Conservation (phyloP, 495 filamentous ascomycete genomes). For the Lasiosphaeria miniovina region DNA sequence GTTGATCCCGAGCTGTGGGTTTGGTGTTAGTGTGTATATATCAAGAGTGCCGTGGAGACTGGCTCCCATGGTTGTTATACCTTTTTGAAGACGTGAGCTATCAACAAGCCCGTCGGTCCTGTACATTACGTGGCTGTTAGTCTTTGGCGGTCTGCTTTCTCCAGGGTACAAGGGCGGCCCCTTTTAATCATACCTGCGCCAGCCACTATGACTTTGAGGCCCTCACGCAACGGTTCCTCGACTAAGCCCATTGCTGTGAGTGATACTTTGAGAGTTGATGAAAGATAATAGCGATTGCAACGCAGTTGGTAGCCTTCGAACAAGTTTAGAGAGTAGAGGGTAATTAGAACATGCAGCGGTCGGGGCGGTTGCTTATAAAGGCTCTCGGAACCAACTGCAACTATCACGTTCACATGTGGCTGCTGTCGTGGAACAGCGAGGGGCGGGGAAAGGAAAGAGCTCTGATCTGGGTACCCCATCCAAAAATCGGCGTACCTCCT, state of each 20-base stretch:
- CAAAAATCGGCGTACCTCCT: too few relatives aligned
- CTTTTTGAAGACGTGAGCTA: background rate
- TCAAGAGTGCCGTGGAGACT: background rate
- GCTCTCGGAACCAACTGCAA: too few relatives aligned
- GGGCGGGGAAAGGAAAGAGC: too few relatives aligned
- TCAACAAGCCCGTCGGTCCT: background rate
- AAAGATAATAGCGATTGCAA: background rate
- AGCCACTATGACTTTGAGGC: background rate
- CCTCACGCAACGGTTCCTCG: background rate
- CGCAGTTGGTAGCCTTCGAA: too few relatives aligned
- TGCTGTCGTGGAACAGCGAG: too few relatives aligned
- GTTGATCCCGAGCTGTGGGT: slow-evolving; percentile 38
- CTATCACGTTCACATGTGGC: too few relatives aligned
- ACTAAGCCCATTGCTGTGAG: background rate
- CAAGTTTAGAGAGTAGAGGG: too few relatives aligned
- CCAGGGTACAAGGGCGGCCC: background rate
- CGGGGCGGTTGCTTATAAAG: too few relatives aligned
- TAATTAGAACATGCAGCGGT: too few relatives aligned
- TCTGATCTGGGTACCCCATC: too few relatives aligned
- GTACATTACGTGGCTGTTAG: background rate
- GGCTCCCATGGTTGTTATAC: background rate
- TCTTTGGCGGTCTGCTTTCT: background rate
- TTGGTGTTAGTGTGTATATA: background rate
- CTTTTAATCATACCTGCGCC: background rate
- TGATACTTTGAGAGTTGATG: background rate